Base-by-base conservation (phyloP, 805 yeast species). In the Metschnikowia drakensbergensis region DNA sequence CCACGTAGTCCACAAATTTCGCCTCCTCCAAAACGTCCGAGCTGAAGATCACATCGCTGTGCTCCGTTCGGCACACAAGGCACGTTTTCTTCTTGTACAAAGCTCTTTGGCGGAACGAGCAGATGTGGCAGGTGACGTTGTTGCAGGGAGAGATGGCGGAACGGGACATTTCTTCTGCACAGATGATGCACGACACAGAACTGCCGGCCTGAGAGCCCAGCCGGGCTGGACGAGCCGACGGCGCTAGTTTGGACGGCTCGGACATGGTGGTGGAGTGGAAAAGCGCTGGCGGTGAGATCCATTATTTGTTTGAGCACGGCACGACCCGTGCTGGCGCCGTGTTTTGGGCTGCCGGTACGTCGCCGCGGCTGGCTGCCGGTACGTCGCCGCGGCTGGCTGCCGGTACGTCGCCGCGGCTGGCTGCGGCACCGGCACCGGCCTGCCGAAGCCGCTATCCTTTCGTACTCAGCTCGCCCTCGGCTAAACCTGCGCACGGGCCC, bases 41-140 rank as follows among this genome's bases (percentile, higher is more conserved):
- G 0, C 89, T 76, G 54, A 86, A 78, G 1, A 87, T 71, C 32
- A 88, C 68, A 7, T 64, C 63, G 2, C 75, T 79, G 50, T 79
- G 79, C 44, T 83, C 88, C 1, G 89, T 66, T 59, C 99, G 81
- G 66, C 99, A 94, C 37, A 89, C 83, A 42, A 91, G 73, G 72
- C 99, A 94, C 17, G 78, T 71, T 30, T 74, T 76, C 66, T 87
- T 88, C 25, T 79, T 75, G 66, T 86, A 90, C 11, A 92, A 68
- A 0, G 90, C 91, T 38, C 97, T 73, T 60, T 89, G 90, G 54
- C 97, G 76, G 54, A 92, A 79, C 0, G 88, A 74, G 71, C 99
- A 94, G 39, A 64, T 68, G 61, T 89, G 88, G 65, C 99, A 94
- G 0, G 90, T 82, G 31, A 74, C 77, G 63, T 94, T 98, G 58